Percentiles rank a stretch among this genome's conserved stretches.
These are phyloP conservation scores for Pythium rishiriense DNA, from an alignment of 352 stramenopile genomes.

Conservation along the genomic window DNA sequence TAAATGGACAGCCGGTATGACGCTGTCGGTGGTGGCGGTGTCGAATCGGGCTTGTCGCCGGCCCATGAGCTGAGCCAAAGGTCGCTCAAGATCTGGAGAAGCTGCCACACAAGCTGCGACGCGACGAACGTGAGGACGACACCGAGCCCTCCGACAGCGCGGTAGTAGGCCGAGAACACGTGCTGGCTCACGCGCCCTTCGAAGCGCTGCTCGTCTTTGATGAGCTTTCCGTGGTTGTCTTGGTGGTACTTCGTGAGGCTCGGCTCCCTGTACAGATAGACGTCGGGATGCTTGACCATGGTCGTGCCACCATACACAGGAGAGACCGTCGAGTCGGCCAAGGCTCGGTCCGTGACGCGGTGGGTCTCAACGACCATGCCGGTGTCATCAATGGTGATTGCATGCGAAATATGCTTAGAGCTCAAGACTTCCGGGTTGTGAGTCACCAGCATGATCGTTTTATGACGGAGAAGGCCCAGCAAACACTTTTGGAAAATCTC, in stretches of 20 bases:
- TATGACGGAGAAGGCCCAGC: slow-evolving; percentile 16
- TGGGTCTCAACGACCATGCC: slow-evolving; percentile 35
- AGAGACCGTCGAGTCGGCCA: slow-evolving; percentile 38
- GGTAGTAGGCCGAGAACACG: slow-evolving; percentile 42
- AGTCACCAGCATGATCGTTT: slow-evolving; percentile 27
- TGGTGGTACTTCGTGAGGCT: neutral
- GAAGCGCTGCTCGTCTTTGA: slow-evolving; percentile 29
- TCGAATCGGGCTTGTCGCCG: neutral
- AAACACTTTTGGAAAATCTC: slow-evolving; percentile 69
- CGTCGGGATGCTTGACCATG: neutral
- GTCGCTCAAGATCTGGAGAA: slow-evolving; percentile 76
- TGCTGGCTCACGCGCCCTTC: slow-evolving; percentile 34
- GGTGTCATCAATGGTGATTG: slow-evolving; percentile 13
- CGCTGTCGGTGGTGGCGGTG: neutral
- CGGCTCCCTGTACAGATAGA: neutral
- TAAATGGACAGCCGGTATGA: slow-evolving; percentile 15
- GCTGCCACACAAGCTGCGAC: slow-evolving; percentile 77
- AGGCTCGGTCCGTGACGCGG: slow-evolving; percentile 43
- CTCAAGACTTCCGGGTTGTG: slow-evolving; percentile 28
- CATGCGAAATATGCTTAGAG: slow-evolving; percentile 16
- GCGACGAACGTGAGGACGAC: slow-evolving; percentile 39
- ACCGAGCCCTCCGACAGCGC: slow-evolving; percentile 38
- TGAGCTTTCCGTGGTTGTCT: slow-evolving; percentile 15
- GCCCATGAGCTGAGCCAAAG: slow-evolving; percentile 93
- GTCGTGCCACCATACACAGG: slow-evolving; percentile 1